Conservation (phyloP, 225 moss, liverwort and hornwort species). For the Thuidium tamariscinum region DNA sequence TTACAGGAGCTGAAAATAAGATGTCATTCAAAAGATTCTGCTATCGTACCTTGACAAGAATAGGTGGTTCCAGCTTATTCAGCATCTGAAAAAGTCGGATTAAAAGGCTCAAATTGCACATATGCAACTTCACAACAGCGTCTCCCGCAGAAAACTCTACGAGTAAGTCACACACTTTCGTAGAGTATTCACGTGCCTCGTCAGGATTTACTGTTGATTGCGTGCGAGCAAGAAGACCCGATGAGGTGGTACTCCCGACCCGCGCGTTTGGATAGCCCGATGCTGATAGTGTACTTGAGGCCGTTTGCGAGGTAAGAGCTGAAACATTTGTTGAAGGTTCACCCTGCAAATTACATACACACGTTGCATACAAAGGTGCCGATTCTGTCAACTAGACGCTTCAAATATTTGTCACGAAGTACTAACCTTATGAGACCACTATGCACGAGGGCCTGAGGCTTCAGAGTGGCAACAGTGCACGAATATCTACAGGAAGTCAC, state of each 20-base stretch:
- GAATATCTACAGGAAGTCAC: background rate
- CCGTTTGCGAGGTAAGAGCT: constrained; percentile 57
- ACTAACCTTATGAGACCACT: background rate
- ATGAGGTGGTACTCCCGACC: constrained; percentile 52
- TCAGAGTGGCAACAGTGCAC: background rate
- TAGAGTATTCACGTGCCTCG: constrained; percentile 64
- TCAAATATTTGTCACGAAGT: background rate
- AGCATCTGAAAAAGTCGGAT: constrained; percentile 87
- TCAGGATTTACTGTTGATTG: constrained; percentile 58
- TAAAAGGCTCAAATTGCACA: constrained; percentile 76
- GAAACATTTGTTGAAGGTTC: constrained; percentile 42
- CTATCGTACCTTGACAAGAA: constrained; percentile 73
- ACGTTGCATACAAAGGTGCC: background rate
- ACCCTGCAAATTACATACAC: constrained; percentile 8
- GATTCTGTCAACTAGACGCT: background rate
- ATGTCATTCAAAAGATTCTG: background rate
- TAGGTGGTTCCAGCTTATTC: constrained; percentile 69
- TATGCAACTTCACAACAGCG: constrained; percentile 63
- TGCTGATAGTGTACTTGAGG: constrained; percentile 59
- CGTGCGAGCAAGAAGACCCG: constrained; percentile 54
- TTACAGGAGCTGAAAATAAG: background rate
- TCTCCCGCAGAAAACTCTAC: constrained; percentile 81
- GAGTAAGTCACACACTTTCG: constrained; percentile 70
- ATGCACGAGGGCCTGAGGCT: background rate
- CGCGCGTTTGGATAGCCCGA: constrained; percentile 54